These are phyloP conservation scores for Gamsiella multidivaricata DNA, from an alignment of 192 early-diverging fungal species.

Conservation along the genomic window DNA sequence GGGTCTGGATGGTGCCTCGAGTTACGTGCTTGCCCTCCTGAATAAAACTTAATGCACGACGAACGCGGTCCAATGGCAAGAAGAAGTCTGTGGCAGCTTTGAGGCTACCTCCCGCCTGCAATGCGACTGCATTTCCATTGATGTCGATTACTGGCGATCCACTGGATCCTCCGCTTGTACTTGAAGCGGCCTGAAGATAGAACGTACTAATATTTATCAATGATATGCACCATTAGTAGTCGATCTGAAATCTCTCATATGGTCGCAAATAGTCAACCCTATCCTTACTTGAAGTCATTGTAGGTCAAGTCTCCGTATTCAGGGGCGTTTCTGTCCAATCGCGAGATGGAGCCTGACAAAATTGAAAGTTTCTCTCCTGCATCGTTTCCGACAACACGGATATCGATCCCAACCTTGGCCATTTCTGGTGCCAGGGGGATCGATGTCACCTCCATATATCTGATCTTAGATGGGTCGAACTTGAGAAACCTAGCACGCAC, in stretches of 20 bases:
- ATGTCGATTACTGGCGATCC: conserved; percentile 87
- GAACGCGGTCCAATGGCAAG: conserved; percentile 81
- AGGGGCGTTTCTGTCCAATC: conserved; percentile 84
- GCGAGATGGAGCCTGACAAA: conserved; percentile 82
- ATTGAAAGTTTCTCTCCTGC: conserved; percentile 87
- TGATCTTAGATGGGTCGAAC: conserved; percentile 78
- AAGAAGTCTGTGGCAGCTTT: conserved; percentile 88
- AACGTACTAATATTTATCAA: conserved; percentile 64
- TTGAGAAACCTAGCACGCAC: conserved; percentile 40
- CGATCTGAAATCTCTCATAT: neutral
- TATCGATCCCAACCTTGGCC: conserved; percentile 84
- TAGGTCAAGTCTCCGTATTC: conserved; percentile 84
- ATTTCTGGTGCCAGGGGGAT: conserved; percentile 74
- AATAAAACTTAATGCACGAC: conserved; percentile 65
- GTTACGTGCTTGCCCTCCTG: conserved; percentile 59
- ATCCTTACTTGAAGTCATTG: conserved; percentile 69
- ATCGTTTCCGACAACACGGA: conserved; percentile 84
- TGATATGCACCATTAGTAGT: too few relatives aligned
- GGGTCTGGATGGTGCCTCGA: conserved; percentile 79
- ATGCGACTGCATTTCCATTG: conserved; percentile 81
- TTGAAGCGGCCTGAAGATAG: conserved; percentile 82
- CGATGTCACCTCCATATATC: conserved; percentile 76
- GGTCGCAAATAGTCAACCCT: conserved; percentile 21
- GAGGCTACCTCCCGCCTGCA: conserved; percentile 80
- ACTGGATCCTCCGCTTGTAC: conserved; percentile 79